These are phyloP conservation scores for Gigaspora rosea DNA, from an alignment of 192 early-diverging fungal genomes.

Conservation along the genomic window DNA sequence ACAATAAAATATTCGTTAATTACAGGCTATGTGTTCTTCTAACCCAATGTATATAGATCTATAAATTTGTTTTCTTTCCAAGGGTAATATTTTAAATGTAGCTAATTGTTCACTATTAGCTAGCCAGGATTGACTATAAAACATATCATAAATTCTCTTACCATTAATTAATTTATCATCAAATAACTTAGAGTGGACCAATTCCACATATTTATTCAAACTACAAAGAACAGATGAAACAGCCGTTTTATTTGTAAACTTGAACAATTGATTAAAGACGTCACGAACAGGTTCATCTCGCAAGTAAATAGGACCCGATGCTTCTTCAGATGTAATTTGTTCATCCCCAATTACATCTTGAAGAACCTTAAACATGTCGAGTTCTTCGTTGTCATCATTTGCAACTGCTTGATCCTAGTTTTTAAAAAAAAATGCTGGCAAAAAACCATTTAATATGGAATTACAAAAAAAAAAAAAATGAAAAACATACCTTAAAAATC, in stretches of 20 bases:
- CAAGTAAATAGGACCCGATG: conserved; percentile 40
- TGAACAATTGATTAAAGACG: conserved; percentile 51
- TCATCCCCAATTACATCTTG: conserved; percentile 53
- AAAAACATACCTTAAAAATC: conserved; percentile 54
- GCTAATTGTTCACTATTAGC: too few relatives aligned
- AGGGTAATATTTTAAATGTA: too few relatives aligned
- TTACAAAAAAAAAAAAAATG: neutral
- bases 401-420: conserved; percentile 40
- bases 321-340: conserved; percentile 47
- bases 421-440: neutral
- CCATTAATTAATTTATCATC: conserved; percentile 46
- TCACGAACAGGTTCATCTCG: conserved; percentile 60
- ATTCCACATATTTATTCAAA: conserved; percentile 53
- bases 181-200: conserved; percentile 52
- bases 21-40: too few relatives aligned
- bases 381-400: conserved; percentile 43
- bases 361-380: conserved; percentile 58
- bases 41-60: too few relatives aligned
- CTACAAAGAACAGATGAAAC: conserved; percentile 59
- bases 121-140: too few relatives aligned
- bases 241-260: conserved; percentile 30
- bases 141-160: conserved; percentile 5
- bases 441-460: neutral
- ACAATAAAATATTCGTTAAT: too few relatives aligned
- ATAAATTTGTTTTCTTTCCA: too few relatives aligned